Base-by-base conservation (phyloP, 352 stramenopile genomes). In the Pythium aphanidermatum region DNA sequence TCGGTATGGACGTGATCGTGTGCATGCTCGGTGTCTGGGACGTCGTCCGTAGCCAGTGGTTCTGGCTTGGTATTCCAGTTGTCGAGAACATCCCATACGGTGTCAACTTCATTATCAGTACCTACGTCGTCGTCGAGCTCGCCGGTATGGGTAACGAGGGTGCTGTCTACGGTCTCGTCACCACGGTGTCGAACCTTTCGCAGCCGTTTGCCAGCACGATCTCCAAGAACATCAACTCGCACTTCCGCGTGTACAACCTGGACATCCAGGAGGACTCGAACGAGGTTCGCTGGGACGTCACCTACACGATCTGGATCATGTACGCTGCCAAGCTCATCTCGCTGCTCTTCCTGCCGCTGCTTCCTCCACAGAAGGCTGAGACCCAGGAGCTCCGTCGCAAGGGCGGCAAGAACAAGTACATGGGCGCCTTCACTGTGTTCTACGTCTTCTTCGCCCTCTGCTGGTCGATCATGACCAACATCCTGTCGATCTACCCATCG, bases 31-130 rank as follows among this genome's bases (percentile, higher is more conserved):
- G 49, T 3, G 51, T 63, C 23, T 74, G 60, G 60, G 56, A 74
- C 31, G 61, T 74, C 2, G 26, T 70, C 8, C 55, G 62, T n/a
- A 62, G 40, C 43, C 64, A 67, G 46, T 74, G 63, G 63, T 69
- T 73, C 43, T 73, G 46, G 49, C 50, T 68, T 5, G 63, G 58
- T 24, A 38, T 54, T 33, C 47, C 63, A 10, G 51, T 73, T 30
- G 51, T 56, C 9, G 53, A 68, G 21, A 43, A 48, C 19, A 24
- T 74, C 1, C 64, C 60, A 9, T 42, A 21, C 4, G 51, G 58
- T 23, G 36, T 66, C 17, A 42, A 47, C 21, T 66, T 62, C 29
- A 66, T 63, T 30, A 45, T 66, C 32, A 36, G 41, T 30, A 63
- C 51, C 10, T 63, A 39, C 35, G 46, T 54, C 16, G 38, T 54